phyloP scores from a whole-genome alignment of 441 rosid species.

The Pelargonium citronellum region DNA sequence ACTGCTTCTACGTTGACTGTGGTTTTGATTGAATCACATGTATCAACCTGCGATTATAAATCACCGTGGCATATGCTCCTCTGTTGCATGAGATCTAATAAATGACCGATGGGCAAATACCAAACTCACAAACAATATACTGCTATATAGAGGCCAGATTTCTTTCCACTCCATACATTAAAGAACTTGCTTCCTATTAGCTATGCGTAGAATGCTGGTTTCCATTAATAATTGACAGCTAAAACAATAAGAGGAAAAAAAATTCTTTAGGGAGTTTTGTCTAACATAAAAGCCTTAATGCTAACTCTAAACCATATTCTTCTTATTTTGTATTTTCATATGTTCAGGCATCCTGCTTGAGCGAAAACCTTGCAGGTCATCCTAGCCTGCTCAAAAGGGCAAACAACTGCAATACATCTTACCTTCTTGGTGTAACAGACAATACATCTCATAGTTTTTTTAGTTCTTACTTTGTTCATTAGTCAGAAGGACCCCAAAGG shows the following conservation, averaged over 20 bases:
- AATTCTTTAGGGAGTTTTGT: neutral
- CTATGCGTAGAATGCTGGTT: neutral
- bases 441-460: too few species aligned
- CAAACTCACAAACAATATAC: neutral
- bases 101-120: neutral
- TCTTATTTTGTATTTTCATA: too few species aligned
- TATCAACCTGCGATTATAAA: neutral
- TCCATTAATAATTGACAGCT: neutral
- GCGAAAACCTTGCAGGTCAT: too few species aligned
- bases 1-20: neutral
- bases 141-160: neutral
- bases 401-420: too few species aligned
- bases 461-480: too few species aligned
- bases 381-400: too few species aligned
- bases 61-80: neutral
- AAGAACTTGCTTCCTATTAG: too few species aligned
- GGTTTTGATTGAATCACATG: neutral
- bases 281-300: neutral
- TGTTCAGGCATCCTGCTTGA: too few species aligned
- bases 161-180: too few species aligned
- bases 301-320: too few species aligned
- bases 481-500: too few species aligned
- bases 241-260: neutral
- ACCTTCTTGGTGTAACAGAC: too few species aligned
- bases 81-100: neutral